Base-by-base conservation (phyloP, 2,329 filamentous ascomycete genomes). In the Rutstroemia sp. region DNA sequence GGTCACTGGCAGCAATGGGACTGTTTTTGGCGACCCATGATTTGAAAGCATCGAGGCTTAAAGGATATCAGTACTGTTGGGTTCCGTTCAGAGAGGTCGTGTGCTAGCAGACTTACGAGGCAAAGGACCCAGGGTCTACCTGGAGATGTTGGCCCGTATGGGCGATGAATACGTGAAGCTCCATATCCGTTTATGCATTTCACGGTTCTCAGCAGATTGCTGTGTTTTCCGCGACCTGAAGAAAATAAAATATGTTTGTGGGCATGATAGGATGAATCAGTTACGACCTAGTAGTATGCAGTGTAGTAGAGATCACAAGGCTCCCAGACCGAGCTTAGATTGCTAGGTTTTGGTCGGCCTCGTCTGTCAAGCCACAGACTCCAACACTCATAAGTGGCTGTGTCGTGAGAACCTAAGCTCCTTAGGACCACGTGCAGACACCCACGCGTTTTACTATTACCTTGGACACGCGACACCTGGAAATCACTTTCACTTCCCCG, bases 91-190 rank as follows among this genome's bases (percentile, higher is more conserved):
- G 30, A 18, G 34, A 37, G 19, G 10, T 34, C 12, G 16, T 27
- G 39, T n/a, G n/a, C 34, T 21, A 41, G 44, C 37, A 54, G 57
- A 77, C 83, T 66, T 77, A 90, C 87, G 86, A 87, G 65, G 81
- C 79, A 73, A 92, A 88, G 70, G 84, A 82, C 62, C 85, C 79
- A 64, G 86, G 82, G 75, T 95, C 89, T 71, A 88, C 81, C 71
- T 85, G 80, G 70, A 96, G 80, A 75, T 87, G 86, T 79, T 90
- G 86, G 78, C 92, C 92, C 74, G 88, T 91, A 76, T 95, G 92
- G 80, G 90, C 91, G 71, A 96, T 86, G 78, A 90, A 89, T 74
- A 96, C 86, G 76, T 90, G 85, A 72, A 92, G 83, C 77, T 89
- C 88, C 90, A 95, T 95, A 74, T 78, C 81, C 62, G 27, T 60